These are phyloP conservation scores for Aspergillus versicolor DNA, from an alignment of 2,329 filamentous ascomycete genomes.

Conservation along the genomic window DNA sequence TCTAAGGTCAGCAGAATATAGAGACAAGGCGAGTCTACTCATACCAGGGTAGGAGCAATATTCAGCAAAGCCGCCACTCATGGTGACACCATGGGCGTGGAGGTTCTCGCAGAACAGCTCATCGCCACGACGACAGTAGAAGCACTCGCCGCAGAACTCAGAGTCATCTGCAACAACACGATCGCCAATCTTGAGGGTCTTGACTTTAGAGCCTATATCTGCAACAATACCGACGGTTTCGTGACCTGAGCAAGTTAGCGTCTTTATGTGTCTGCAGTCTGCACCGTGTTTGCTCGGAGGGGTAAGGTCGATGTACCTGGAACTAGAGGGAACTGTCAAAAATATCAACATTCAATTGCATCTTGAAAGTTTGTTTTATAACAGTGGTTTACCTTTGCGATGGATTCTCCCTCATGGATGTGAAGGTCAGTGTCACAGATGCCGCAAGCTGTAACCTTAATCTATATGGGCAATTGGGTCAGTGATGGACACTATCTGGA, in stretches of 20 bases:
- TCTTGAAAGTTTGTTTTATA: neutral
- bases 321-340: conserved; percentile 60
- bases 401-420: conserved; percentile 66
- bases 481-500: neutral
- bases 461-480: conserved; percentile 28
- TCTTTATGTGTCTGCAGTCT: neutral
- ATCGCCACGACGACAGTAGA: conserved; percentile 70
- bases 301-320: conserved; percentile 39
- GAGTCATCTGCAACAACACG: conserved; percentile 58
- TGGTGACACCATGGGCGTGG: conserved; percentile 57
- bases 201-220: conserved; percentile 58
- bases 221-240: conserved; percentile 67
- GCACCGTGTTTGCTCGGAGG: neutral
- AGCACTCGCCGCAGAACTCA: conserved; percentile 68
- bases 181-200: conserved; percentile 61
- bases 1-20: conserved; percentile 13
- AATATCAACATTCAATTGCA: neutral
- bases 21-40: neutral
- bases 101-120: conserved; percentile 69
- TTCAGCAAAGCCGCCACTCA: conserved; percentile 72
- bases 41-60: conserved; percentile 57
- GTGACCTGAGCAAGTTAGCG: conserved; percentile 48
- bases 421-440: conserved; percentile 59
- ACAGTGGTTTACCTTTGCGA: conserved; percentile 47
- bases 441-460: conserved; percentile 68